phyloP scores from a whole-genome alignment of 257 asterid genomes.

The Solanum chiquidenum region DNA sequence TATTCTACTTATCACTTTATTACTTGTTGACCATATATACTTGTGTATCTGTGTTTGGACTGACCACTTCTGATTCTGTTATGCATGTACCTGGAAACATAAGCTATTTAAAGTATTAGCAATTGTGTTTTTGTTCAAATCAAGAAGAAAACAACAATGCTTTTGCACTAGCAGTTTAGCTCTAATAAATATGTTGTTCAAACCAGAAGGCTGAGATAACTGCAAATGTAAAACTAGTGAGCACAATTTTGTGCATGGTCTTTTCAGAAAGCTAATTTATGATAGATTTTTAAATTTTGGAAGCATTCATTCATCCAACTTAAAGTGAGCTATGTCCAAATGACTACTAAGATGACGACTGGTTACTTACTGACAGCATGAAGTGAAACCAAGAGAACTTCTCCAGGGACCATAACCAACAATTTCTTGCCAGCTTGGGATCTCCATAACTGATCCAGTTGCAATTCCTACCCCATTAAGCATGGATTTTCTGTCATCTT shows the following conservation, averaged over 20 bases:
- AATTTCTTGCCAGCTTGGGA: constrained; percentile 58
- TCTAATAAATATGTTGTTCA: background rate
- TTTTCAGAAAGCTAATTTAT: background rate
- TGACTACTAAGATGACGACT: background rate
- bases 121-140: background rate
- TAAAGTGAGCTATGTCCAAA: background rate
- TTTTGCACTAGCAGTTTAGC: background rate
- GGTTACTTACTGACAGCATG: constrained; percentile 57
- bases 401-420: constrained; percentile 57
- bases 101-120: background rate
- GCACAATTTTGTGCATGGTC: background rate
- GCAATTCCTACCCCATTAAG: constrained; percentile 56
- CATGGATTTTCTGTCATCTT: constrained; percentile 56
- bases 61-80: too few relatives aligned
- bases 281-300: background rate
- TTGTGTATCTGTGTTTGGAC: too few relatives aligned
- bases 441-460: constrained; percentile 44
- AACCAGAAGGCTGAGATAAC: background rate
- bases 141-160: background rate
- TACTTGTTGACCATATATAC: too few relatives aligned
- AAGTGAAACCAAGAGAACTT: constrained; percentile 68
- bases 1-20: too few relatives aligned
- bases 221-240: background rate
- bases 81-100: background rate
- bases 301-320: background rate